A percentile compares a stretch with the other conserved stretches of the same genome.
Evolutionary conservation across 306 rosid genomes (phyloP).

Genomic region (Leucaena leucocephala): DNA sequence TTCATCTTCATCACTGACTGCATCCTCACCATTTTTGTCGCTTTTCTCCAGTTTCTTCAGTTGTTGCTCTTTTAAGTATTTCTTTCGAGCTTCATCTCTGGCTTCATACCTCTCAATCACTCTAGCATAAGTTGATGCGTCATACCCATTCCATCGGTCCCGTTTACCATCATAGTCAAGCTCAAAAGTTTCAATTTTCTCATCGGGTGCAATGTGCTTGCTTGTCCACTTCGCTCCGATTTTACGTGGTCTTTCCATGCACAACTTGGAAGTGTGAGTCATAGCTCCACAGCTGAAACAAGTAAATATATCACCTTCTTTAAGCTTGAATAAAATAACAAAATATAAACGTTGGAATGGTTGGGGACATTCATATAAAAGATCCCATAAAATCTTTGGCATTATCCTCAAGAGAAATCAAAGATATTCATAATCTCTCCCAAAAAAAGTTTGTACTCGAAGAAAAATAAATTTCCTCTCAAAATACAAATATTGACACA

Average conservation of each 20-base stretch:
- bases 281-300: conserved; percentile 56
- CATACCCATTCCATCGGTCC: conserved; percentile 73
- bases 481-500: not conserved
- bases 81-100: conserved; percentile 65
- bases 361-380: not conserved
- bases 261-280: conserved; percentile 56
- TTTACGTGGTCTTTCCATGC: conserved; percentile 62
- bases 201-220: conserved; percentile 69
- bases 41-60: conserved; percentile 59
- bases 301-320: not conserved
- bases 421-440: not conserved
- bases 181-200: conserved; percentile 62
- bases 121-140: conserved; percentile 59
- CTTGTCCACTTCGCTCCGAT: conserved; percentile 61
- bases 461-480: not conserved
- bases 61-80: conserved; percentile 53
- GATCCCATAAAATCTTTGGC: not conserved
- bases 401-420: not conserved
- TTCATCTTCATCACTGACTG: conserved; percentile 54
- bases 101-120: conserved; percentile 63
- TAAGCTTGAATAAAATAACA: not conserved
- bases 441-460: not conserved
- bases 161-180: conserved; percentile 69
- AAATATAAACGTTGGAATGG: not conserved
- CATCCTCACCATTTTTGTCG: conserved; percentile 47